Conservation (phyloP, 2,329 filamentous ascomycete species). For the Cladosporium sp. region DNA sequence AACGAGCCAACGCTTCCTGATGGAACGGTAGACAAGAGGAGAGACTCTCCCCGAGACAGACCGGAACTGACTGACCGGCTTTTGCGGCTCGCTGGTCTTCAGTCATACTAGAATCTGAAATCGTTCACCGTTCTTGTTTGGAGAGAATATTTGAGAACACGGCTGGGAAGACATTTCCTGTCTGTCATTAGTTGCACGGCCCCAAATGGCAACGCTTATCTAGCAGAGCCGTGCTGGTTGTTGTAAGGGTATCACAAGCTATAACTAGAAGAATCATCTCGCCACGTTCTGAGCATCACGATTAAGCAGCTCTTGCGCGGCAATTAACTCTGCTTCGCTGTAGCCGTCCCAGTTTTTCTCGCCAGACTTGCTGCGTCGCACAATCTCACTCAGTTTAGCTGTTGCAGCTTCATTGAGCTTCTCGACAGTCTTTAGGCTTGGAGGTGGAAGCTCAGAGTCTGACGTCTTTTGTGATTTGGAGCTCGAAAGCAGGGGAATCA, state of each 20-base stretch:
- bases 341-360: slow-evolving; percentile 73
- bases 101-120: neutral
- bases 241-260: slow-evolving; percentile 2
- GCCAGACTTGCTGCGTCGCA: slow-evolving; percentile 60
- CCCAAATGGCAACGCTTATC: neutral
- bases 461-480: slow-evolving; percentile 32
- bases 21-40: neutral
- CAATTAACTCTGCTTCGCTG: slow-evolving; percentile 68
- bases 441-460: slow-evolving; percentile 46
- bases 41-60: neutral
- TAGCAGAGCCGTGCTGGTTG: neutral
- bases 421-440: slow-evolving; percentile 60
- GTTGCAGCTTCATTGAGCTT: slow-evolving; percentile 72
- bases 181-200: neutral
- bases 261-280: slow-evolving; percentile 28
- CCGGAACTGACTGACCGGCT: neutral
- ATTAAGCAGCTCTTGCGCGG: slow-evolving; percentile 67
- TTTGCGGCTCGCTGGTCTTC: neutral
- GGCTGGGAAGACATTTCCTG: neutral
- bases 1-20: neutral
- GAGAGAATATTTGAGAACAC: neutral
- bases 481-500: slow-evolving; percentile 27
- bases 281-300: slow-evolving; percentile 46
- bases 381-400: slow-evolving; percentile 72
- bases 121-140: neutral